Evolutionary conservation across 1,284 basidiomycete genomes (phyloP).

Genomic region (Phlebopus sp.): DNA sequence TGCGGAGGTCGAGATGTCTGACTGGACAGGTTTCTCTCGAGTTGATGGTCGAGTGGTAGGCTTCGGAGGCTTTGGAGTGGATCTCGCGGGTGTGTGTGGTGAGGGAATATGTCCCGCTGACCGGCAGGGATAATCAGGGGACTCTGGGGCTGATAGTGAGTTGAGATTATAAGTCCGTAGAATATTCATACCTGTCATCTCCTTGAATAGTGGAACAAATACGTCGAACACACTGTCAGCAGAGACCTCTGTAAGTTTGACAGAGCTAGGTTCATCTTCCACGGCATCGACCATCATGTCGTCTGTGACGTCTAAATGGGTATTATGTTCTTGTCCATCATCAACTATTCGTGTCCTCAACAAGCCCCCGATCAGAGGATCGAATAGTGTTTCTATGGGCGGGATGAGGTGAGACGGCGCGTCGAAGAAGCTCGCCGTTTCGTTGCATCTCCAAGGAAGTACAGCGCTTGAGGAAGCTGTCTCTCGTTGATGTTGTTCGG

Average conservation of each 20-base stretch:
- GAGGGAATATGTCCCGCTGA: constrained; percentile 8
- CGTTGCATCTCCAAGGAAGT: constrained; percentile 39
- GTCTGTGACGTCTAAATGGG: constrained; percentile 37
- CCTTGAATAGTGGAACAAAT: constrained; percentile 28
- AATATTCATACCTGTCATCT: constrained; percentile 23
- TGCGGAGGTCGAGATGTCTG: constrained; percentile 9
- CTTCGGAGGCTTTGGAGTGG: constrained; percentile 8
- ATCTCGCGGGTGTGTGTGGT: constrained; percentile 20
- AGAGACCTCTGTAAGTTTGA: constrained; percentile 11
- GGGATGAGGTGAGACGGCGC: constrained; percentile 80
- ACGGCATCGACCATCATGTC: constrained; percentile 42
- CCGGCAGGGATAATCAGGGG: constrained; percentile 23
- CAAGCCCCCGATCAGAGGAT: constrained; percentile 67
- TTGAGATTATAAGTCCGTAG: not conserved
- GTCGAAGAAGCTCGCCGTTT: constrained; percentile 57
- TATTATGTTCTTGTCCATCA: constrained; percentile 22
- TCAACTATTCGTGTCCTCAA: constrained; percentile 42
- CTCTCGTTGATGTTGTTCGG: constrained; percentile 16
- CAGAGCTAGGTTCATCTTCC: constrained; percentile 21
- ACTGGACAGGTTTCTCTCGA: constrained; percentile 18
- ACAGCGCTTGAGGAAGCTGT: constrained; percentile 16
- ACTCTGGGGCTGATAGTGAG: constrained; percentile 13
- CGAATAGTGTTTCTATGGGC: constrained; percentile 72
- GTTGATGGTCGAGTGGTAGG: constrained; percentile 10
- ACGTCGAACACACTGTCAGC: constrained; percentile 17